These are phyloP conservation scores for Cyphellophora attinorum DNA, from an alignment of 2,329 filamentous ascomycete species.

Conservation along the genomic window DNA sequence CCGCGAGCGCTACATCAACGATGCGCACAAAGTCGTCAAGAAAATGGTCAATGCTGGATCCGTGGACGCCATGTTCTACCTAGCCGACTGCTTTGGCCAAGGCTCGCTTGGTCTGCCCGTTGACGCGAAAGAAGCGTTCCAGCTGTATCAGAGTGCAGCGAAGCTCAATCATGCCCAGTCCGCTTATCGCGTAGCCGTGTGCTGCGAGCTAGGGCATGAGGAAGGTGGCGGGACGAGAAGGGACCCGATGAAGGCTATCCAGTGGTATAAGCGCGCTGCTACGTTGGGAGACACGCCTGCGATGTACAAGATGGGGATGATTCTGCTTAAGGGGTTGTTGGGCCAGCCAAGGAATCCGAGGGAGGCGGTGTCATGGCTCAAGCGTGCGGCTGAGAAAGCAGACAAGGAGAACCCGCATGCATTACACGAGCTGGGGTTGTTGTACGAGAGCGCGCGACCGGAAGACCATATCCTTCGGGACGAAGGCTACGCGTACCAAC, in stretches of 20 bases:
- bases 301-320: constrained; percentile 99
- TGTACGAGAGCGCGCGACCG: constrained; percentile 46
- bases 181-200: constrained; percentile 90
- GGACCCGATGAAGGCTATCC: constrained; percentile 86
- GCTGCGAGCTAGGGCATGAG: constrained; percentile 91
- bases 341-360: constrained; percentile 72
- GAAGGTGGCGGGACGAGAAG: constrained; percentile 87
- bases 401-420: constrained; percentile 89
- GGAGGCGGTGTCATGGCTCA: constrained; percentile 86
- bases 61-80: constrained; percentile 81
- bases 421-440: constrained; percentile 69
- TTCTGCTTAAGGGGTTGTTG: constrained; percentile 84
- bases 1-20: constrained; percentile 72
- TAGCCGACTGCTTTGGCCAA: constrained; percentile 81
- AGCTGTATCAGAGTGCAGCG: constrained; percentile 84
- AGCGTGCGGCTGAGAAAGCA: constrained; percentile 79
- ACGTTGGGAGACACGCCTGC: constrained; percentile 82
- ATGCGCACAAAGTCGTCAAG: constrained; percentile 85
- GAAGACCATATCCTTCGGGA: constrained; percentile 72
- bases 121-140: constrained; percentile 88
- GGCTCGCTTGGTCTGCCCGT: constrained; percentile 68
- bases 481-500: constrained; percentile 65
- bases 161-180: constrained; percentile 79
- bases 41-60: constrained; percentile 68
- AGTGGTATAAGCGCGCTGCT: constrained; percentile 95